Evolutionary conservation across 768 basidiomycete genomes (phyloP).

Genomic region (Lentinula raphanica): DNA sequence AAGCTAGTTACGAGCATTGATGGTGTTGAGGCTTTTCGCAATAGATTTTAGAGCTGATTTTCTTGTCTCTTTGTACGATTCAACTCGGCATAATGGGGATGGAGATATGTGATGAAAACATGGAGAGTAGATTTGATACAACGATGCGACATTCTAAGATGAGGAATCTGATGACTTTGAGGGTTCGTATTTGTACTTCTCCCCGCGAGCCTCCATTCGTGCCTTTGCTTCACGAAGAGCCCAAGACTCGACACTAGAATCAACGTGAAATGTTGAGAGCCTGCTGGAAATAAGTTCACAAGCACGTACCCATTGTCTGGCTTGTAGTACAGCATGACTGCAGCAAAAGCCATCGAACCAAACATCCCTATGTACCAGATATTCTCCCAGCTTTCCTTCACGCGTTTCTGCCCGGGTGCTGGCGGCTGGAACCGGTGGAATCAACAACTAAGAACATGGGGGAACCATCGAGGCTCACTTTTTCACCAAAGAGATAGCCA

Average conservation of each 20-base stretch:
- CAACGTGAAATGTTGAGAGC: conserved; percentile 5
- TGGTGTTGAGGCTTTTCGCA: not conserved
- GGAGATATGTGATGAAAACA: no score
- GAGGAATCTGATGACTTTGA: conserved; percentile 25
- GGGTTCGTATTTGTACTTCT: conserved; percentile 79
- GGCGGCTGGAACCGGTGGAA: conserved; percentile 46
- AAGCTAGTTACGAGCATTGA: conserved; percentile 28
- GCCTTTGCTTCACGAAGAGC: conserved; percentile 85
- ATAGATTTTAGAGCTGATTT: not conserved
- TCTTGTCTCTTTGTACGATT: conserved; percentile 2
- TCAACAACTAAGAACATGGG: not conserved
- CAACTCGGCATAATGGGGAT: conserved; percentile 4
- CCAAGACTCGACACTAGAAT: conserved; percentile 82
- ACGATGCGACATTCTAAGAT: not conserved
- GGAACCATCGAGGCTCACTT: conserved; percentile 42
- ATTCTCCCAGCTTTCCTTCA: conserved; percentile 87
- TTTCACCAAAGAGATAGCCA: conserved; percentile 85
- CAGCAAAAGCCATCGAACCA: conserved; percentile 73
- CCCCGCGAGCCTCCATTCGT: conserved; percentile 90
- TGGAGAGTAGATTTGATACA: not conserved
- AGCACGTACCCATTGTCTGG: conserved; percentile 80
- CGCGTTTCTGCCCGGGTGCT: conserved; percentile 76
- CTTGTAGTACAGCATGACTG: conserved; percentile 82
- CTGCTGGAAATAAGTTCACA: not conserved
- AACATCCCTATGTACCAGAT: conserved; percentile 92